Conservation (phyloP, 2,329 filamentous ascomycete genomes). For the Trichophaea hybrida region DNA sequence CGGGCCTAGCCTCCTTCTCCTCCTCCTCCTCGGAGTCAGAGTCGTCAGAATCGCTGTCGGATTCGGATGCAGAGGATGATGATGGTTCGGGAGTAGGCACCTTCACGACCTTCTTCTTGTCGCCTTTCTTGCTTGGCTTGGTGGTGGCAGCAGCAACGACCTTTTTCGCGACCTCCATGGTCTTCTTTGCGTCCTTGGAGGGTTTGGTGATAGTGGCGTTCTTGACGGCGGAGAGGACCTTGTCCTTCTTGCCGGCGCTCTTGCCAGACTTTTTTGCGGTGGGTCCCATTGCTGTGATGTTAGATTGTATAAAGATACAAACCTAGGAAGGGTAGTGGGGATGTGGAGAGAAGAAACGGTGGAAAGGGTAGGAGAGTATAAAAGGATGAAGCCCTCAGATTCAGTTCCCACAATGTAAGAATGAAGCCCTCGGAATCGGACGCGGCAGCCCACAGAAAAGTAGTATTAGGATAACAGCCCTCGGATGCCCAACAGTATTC, state of each 20-base stretch:
- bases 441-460: not conserved
- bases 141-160: constrained; percentile 38
- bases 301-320: constrained; percentile 5
- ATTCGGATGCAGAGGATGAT: constrained; percentile 25
- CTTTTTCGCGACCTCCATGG: constrained; percentile 52
- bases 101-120: constrained; percentile 30
- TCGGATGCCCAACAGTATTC: not conserved
- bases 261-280: constrained; percentile 36
- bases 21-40: constrained; percentile 13
- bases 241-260: constrained; percentile 35
- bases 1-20: not conserved
- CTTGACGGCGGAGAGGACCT: constrained; percentile 44
- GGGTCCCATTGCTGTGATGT: constrained; percentile 45
- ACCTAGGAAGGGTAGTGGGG: constrained; percentile 1
- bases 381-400: constrained; percentile 20
- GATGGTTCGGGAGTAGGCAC: constrained; percentile 24
- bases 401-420: constrained; percentile 2
- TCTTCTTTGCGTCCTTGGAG: constrained; percentile 50
- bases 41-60: constrained; percentile 14
- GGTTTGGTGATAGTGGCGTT: constrained; percentile 53
- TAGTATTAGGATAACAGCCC: not conserved
- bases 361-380: constrained; percentile 1
- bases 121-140: constrained; percentile 35
- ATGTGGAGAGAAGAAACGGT: not conserved
- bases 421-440: constrained; percentile 14